Percentiles rank a stretch among this genome's conserved stretches.
These are phyloP conservation scores for Agaricus sinodeliciosus DNA, from an alignment of 768 basidiomycete species.

Conservation along the genomic window DNA sequence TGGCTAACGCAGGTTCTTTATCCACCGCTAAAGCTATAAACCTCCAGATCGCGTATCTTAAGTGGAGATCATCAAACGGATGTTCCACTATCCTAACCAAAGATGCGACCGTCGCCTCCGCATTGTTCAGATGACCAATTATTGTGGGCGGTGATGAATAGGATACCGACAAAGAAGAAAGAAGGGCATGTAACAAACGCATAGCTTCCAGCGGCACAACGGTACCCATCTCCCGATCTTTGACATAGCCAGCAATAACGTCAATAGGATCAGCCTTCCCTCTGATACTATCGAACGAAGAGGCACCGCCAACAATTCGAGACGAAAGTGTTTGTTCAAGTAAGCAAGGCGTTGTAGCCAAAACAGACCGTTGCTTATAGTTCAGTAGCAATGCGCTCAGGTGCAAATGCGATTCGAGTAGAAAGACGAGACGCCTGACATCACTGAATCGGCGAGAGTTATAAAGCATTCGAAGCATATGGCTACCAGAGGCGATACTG, in stretches of 20 bases:
- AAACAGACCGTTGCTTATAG: conserved; percentile 46
- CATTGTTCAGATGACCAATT: conserved; percentile 70
- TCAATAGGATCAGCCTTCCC: conserved; percentile 67
- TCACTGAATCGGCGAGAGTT: conserved; percentile 63
- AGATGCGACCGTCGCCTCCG: conserved; percentile 61
- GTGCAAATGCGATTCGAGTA: conserved; percentile 61
- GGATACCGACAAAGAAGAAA: conserved; percentile 53
- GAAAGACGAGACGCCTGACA: conserved; percentile 56
- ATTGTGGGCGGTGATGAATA: conserved; percentile 66
- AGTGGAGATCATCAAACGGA: conserved; percentile 68
- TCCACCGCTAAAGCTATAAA: conserved; percentile 78
- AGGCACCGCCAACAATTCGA: conserved; percentile 45
- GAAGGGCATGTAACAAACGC: conserved; percentile 59
- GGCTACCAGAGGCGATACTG: conserved; percentile 54
- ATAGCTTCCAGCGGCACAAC: conserved; percentile 62
- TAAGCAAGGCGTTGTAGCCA: conserved; percentile 46
- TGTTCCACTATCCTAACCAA: conserved; percentile 71
- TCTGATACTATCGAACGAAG: conserved; percentile 35
- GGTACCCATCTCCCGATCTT: conserved; percentile 53
- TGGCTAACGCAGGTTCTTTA: conserved; percentile 80
- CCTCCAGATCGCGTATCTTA: conserved; percentile 77
- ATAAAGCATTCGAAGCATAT: conserved; percentile 54
- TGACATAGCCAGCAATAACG: conserved; percentile 61
- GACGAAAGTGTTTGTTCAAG: conserved; percentile 75
- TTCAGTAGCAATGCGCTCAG: conserved; percentile 59